Evolutionary conservation across 257 asterid species (phyloP), one percentile per base, ranked within the genome.

Genomic region (Jaltomata sinuosa): DNA sequence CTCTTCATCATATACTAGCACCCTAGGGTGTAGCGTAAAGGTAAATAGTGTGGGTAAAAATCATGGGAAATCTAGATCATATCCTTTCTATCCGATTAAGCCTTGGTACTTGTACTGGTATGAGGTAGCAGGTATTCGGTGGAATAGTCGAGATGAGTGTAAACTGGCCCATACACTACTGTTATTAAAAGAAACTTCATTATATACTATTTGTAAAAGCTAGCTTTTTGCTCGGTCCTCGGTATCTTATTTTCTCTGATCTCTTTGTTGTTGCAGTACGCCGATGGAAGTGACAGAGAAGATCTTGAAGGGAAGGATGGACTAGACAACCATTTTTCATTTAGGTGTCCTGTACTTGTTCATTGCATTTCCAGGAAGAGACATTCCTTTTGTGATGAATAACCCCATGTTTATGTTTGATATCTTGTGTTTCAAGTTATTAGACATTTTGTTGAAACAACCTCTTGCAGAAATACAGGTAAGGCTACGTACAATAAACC

Each of bases 231-330:
- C 34, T 25, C 18, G 1, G 7, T 59, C 32, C 68, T 61, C 31
- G 5, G 1, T 57, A 57, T 57, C 21, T 61, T 61, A 61, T 25
- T 61, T 61, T 11, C 6, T 11, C 34, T 18, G 4, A 8, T 22
- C 68, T 61, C 8, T 61, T 61, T 25, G 36, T 61, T 7, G 16
- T 71, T 84, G 88, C 98, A 95, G 98, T 86, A 94, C 99, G 32
- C 95, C 97, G 8, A 93, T 94, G 3, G 99, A 95, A 90, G 97
- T 94, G 50, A 92, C 91, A 5, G 97, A 94, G 92, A 93, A 91
- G 86, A 90, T 94, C 86, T 94, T 95, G 90, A 95, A 95, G 89
- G 97, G 98, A 86, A 91, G 97, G 85, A 95, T 95, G 98, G 98
- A 95, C 83, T 79, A 53, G 62, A 29, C 42, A 11, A 14, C 16